These are phyloP conservation scores for Penicillium fimorum DNA, from an alignment of 495 filamentous ascomycete species.

Conservation along the genomic window DNA sequence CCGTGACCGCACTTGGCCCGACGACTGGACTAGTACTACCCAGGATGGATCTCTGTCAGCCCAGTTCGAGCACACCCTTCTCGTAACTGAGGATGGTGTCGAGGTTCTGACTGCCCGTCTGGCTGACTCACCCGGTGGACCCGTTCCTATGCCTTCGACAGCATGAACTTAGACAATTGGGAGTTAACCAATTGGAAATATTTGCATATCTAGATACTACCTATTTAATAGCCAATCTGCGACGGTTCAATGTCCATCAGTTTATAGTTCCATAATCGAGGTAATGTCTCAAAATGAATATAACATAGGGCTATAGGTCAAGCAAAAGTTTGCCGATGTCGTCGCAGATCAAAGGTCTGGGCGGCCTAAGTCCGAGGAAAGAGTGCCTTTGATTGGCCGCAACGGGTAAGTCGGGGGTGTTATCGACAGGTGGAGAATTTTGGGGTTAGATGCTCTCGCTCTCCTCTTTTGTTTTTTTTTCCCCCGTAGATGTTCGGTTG, in stretches of 20 bases:
- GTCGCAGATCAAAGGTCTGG: not conserved
- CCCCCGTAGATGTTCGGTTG: not conserved
- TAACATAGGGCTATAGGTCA: not conserved
- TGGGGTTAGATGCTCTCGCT: not conserved
- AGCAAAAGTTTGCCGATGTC: not conserved
- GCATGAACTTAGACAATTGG: constrained; percentile 8
- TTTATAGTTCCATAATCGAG: not conserved
- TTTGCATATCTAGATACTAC: constrained; percentile 26
- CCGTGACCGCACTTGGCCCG: constrained; percentile 82
- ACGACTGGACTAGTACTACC: constrained; percentile 87
- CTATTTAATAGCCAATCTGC: constrained; percentile 16
- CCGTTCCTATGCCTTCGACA: constrained; percentile 61
- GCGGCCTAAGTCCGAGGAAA: constrained; percentile 1
- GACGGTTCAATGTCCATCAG: constrained; percentile 15
- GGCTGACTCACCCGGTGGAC: constrained; percentile 79
- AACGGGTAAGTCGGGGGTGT: constrained; percentile 9
- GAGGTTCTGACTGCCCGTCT: constrained; percentile 87
- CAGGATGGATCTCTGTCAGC: constrained; percentile 78
- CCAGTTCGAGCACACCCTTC: constrained; percentile 91
- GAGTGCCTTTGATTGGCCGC: constrained; percentile 2
- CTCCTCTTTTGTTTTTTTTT: not conserved
- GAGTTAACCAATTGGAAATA: constrained; percentile 15
- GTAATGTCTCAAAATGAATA: not conserved
- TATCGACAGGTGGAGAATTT: constrained; percentile 22
- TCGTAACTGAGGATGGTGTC: constrained; percentile 91